Conservation (phyloP, 176 grass and related monocot species). For the Eremochloa ophiuroides region DNA sequence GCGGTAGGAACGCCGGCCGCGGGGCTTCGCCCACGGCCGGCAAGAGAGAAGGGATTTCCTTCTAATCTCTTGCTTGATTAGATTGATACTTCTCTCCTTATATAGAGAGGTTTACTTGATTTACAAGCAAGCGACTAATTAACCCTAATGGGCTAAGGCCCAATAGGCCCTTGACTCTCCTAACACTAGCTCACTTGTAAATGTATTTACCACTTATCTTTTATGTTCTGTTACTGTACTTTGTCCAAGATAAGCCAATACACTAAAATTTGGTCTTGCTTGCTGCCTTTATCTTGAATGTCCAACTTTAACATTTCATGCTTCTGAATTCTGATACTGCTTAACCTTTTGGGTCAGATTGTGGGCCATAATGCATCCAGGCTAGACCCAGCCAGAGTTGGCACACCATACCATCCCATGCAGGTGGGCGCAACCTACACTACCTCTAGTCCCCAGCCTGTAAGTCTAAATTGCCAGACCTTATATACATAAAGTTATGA, state of each 20-base stretch:
- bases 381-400: slow-evolving; percentile 51
- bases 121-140: too few relatives aligned
- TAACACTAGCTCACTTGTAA: background rate
- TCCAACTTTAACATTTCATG: slow-evolving; percentile 3
- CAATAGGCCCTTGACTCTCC: too few relatives aligned
- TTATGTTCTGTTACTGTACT: background rate
- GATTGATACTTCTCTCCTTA: too few relatives aligned
- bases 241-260: slow-evolving; percentile 16
- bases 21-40: too few relatives aligned
- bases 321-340: slow-evolving; percentile 30
- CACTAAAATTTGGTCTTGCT: background rate
- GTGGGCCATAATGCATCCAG: slow-evolving; percentile 29
- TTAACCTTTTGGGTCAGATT: slow-evolving; percentile 30
- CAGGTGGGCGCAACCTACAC: slow-evolving; percentile 42
- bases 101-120: too few relatives aligned
- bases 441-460: slow-evolving; percentile 36
- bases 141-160: too few relatives aligned
- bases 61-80: too few relatives aligned
- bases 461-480: slow-evolving; percentile 24
- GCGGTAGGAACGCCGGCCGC: too few relatives aligned
- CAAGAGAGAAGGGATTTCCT: too few relatives aligned
- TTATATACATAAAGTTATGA: background rate
- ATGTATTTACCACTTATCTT: background rate
- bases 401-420: slow-evolving; percentile 52
- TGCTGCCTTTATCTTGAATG: background rate